Conservation (phyloP, 306 rosid genomes). For the Astragalus glycyphyllos region DNA sequence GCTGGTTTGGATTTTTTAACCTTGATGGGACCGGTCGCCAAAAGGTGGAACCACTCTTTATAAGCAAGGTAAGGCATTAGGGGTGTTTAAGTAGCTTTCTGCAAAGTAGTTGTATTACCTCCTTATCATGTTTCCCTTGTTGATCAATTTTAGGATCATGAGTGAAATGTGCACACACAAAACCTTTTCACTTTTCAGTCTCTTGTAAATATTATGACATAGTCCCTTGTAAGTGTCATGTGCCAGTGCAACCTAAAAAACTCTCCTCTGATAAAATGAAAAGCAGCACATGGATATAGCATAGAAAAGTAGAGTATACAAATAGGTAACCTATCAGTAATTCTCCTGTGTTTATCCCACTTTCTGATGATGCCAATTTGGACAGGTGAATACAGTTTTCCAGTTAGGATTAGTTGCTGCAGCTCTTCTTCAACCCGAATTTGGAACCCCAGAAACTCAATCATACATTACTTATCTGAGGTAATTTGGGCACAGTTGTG, state of each 20-base stretch:
- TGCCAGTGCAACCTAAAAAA: neutral
- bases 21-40: constrained; percentile 70
- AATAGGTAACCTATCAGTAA: neutral
- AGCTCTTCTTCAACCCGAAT: constrained; percentile 90
- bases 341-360: constrained; percentile 3
- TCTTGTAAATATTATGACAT: neutral
- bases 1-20: constrained; percentile 79
- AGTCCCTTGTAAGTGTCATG: neutral
- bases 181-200: constrained; percentile 1
- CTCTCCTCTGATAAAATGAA: neutral
- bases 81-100: neutral
- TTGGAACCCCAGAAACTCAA: constrained; percentile 79
- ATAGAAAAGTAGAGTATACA: neutral
- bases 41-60: constrained; percentile 87
- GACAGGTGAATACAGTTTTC: constrained; percentile 91
- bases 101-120: constrained; percentile 32
- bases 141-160: constrained; percentile 28
- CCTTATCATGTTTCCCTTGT: neutral
- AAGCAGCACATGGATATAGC: neutral
- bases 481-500: constrained; percentile 40
- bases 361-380: constrained; percentile 35
- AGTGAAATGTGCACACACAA: neutral
- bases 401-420: constrained; percentile 82
- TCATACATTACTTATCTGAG: constrained; percentile 68
- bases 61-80: constrained; percentile 76